These are phyloP conservation scores for Russula foetens DNA, from an alignment of 768 basidiomycete species.

Conservation along the genomic window DNA sequence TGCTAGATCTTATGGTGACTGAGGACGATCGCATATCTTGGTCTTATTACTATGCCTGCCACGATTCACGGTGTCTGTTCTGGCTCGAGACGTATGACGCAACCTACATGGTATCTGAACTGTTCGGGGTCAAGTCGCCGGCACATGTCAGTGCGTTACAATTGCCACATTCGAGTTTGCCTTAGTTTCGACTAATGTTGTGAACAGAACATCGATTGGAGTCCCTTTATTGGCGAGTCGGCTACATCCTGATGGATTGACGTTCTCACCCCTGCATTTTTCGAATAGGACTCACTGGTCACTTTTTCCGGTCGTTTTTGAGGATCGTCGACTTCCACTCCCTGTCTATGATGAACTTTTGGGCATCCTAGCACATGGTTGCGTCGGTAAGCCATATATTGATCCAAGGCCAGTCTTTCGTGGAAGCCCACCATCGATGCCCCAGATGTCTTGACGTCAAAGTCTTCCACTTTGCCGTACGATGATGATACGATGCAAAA, in stretches of 20 bases:
- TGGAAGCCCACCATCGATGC: not conserved
- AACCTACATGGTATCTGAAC: slow-evolving; percentile 25
- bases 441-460: slow-evolving; percentile 2
- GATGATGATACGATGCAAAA: not conserved
- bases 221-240: slow-evolving; percentile 21
- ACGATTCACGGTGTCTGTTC: slow-evolving; percentile 37
- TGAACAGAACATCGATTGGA: slow-evolving; percentile 19
- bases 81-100: slow-evolving; percentile 42
- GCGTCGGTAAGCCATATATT: slow-evolving; percentile 32
- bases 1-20: slow-evolving; percentile 23
- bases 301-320: slow-evolving; percentile 21
- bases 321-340: slow-evolving; percentile 1
- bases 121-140: not conserved
- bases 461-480: not conserved
- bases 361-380: slow-evolving; percentile 31
- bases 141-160: slow-evolving; percentile 14
- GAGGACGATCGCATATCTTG: slow-evolving; percentile 26
- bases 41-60: slow-evolving; percentile 46
- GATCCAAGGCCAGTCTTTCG: too few relatives aligned
- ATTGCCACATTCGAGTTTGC: not conserved
- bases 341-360: slow-evolving; percentile 25
- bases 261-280: not conserved
- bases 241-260: not conserved
- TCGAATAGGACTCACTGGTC: slow-evolving; percentile 26
- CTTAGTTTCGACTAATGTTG: not conserved